Conservation (phyloP, 1,284 basidiomycete genomes). For the Trametes sp. region DNA sequence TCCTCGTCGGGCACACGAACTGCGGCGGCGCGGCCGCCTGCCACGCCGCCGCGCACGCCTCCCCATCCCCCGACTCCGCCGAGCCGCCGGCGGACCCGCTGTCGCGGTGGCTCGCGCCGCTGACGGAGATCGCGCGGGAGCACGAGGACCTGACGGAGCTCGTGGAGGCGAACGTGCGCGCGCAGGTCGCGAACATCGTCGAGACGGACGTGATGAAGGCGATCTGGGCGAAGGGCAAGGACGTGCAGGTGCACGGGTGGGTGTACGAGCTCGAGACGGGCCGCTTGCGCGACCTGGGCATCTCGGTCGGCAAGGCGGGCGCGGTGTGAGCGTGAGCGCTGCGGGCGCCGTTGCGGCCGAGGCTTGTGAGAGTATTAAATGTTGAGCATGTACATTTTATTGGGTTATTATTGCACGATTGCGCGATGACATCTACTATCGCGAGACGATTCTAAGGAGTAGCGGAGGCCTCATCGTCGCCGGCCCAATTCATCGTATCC, state of each 20-base stretch:
- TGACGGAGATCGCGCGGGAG: conserved; percentile 63
- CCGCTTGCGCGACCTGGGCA: conserved; percentile 70
- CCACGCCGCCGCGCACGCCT: conserved; percentile 46
- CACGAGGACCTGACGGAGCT: conserved; percentile 52
- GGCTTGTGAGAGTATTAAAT: no score
- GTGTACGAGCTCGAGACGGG: conserved; percentile 82
- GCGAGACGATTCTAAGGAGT: no score
- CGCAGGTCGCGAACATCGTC: conserved; percentile 78
- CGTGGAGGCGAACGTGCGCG: conserved; percentile 80
- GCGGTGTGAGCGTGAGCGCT: conserved; percentile 14
- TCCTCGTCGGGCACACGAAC: conserved; percentile 83
- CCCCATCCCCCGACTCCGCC: conserved; percentile 34
- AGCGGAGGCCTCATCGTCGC: no score
- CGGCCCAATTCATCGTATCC: no score
- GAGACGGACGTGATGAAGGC: conserved; percentile 66
- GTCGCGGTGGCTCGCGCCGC: conserved; percentile 76
- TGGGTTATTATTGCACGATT: no score
- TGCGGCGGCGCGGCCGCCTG: conserved; percentile 84
- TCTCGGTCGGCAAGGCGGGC: conserved; percentile 41
- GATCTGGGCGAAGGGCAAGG: conserved; percentile 76
- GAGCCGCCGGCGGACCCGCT: conserved; percentile 58
- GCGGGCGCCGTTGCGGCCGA: no score
- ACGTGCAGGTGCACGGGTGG: conserved; percentile 86
- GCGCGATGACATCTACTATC: no score
- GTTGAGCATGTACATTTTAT: neutral